phyloP scores from a whole-genome alignment of 305 asterid genomes.

The Solanum aculeatissimum region DNA sequence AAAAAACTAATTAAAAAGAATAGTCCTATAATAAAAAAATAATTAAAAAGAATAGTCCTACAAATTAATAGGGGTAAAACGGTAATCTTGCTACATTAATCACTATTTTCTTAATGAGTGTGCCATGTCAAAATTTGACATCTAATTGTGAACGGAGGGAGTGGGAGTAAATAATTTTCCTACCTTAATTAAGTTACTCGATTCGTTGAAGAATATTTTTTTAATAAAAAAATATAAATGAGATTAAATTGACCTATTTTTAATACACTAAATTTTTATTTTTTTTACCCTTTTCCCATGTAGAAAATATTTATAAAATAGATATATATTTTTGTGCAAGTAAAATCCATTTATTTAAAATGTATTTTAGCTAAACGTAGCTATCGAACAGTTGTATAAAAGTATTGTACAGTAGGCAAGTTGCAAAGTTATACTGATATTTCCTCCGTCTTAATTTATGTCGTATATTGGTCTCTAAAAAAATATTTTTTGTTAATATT shows the following conservation, averaged over 20 bases:
- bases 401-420: not conserved
- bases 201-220: not conserved
- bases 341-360: not conserved
- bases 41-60: too few relatives aligned
- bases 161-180: too few relatives aligned
- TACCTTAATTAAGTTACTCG: not conserved
- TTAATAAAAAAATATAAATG: not conserved
- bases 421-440: not conserved
- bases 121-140: too few relatives aligned
- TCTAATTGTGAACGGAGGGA: too few relatives aligned
- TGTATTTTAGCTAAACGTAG: not conserved
- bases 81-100: too few relatives aligned
- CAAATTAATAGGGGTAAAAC: too few relatives aligned
- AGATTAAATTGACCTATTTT: too few relatives aligned
- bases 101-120: too few relatives aligned
- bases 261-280: not conserved
- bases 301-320: not conserved
- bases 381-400: not conserved
- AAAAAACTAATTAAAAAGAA: too few relatives aligned
- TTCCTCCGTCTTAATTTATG: not conserved
- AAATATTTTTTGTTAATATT: too few relatives aligned
- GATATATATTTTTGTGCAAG: not conserved
- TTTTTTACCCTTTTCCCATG: not conserved
- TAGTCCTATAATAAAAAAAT: too few relatives aligned
- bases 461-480: not conserved